Conservation (phyloP, 2,329 filamentous ascomycete species). For the Magnaporthiopsis poae region DNA sequence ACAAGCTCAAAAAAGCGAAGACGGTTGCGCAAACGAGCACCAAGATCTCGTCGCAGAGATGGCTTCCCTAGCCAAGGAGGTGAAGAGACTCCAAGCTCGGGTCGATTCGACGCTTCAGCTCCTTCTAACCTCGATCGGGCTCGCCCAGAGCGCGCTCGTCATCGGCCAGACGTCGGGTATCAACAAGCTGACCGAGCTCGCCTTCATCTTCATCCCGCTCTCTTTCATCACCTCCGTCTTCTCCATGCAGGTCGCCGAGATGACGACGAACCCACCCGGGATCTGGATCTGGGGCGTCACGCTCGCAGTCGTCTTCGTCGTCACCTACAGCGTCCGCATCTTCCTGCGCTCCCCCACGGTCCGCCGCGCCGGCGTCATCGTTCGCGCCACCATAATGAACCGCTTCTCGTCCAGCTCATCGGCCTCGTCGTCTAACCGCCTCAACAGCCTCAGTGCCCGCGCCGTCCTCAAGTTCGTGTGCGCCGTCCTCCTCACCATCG, state of each 20-base stretch:
- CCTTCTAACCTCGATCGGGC: neutral
- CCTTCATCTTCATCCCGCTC: slow-evolving; percentile 8
- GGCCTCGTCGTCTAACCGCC: neutral
- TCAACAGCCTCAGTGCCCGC: neutral
- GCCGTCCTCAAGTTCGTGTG: neutral
- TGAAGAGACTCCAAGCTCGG: neutral
- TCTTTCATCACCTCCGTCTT: slow-evolving; percentile 4
- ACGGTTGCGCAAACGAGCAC: neutral
- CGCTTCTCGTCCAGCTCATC: neutral
- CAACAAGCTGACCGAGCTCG: slow-evolving; percentile 5
- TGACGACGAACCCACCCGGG: neutral
- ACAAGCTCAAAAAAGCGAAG: neutral
- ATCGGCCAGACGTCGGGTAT: neutral
- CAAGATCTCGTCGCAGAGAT: neutral
- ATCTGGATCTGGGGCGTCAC: neutral
- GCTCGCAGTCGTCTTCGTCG: neutral
- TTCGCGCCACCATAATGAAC: neutral
- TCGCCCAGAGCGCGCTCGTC: neutral
- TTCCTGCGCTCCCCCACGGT: neutral
- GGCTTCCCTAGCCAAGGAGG: neutral
- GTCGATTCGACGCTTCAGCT: neutral
- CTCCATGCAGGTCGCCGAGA: slow-evolving; percentile 1
- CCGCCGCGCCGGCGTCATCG: no score
- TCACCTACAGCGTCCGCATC: neutral
- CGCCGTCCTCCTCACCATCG: neutral